A percentile compares a stretch with the other conserved stretches of the same genome.
phyloP scores from a whole-genome alignment of 768 basidiomycete species.

The Tricholoma saponaceum region DNA sequence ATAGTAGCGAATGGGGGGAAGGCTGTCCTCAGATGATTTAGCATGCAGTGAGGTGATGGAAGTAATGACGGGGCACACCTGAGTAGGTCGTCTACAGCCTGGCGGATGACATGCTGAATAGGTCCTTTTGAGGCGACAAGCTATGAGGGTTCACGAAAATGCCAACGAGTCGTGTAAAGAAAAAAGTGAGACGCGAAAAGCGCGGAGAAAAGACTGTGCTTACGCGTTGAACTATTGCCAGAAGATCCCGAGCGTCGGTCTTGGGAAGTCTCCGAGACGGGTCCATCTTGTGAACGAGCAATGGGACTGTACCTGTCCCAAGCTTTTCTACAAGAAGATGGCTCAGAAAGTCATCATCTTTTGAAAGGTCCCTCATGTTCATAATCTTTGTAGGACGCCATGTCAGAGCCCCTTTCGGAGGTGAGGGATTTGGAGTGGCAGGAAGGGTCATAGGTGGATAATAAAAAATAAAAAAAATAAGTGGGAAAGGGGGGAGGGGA shows the following conservation, averaged over 20 bases:
- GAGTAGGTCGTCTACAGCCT: conserved; percentile 76
- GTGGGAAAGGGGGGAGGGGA: conserved; percentile 13
- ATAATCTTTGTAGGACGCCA: conserved; percentile 88
- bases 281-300: conserved; percentile 91
- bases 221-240: conserved; percentile 76
- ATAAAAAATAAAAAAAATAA: not conserved
- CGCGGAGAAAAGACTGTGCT: conserved; percentile 22
- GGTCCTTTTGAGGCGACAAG: conserved; percentile 54
- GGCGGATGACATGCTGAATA: conserved; percentile 55
- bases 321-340: conserved; percentile 88
- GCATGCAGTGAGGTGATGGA: conserved; percentile 18
- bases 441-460: conserved; percentile 26
- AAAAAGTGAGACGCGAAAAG: conserved; percentile 19
- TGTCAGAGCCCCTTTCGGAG: conserved; percentile 31
- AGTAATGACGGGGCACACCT: conserved; percentile 36
- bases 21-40: conserved; percentile 37
- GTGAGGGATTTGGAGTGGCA: conserved; percentile 17
- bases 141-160: conserved; percentile 31
- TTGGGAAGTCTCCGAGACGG: conserved; percentile 71
- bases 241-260: conserved; percentile 62
- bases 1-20: conserved; percentile 74
- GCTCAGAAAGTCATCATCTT: conserved; percentile 88
- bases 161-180: conserved; percentile 18
- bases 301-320: conserved; percentile 73
- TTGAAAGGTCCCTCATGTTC: conserved; percentile 87